Base-by-base conservation (phyloP, 2,329 filamentous ascomycete genomes). In the Trichoderma atrobrunneum region DNA sequence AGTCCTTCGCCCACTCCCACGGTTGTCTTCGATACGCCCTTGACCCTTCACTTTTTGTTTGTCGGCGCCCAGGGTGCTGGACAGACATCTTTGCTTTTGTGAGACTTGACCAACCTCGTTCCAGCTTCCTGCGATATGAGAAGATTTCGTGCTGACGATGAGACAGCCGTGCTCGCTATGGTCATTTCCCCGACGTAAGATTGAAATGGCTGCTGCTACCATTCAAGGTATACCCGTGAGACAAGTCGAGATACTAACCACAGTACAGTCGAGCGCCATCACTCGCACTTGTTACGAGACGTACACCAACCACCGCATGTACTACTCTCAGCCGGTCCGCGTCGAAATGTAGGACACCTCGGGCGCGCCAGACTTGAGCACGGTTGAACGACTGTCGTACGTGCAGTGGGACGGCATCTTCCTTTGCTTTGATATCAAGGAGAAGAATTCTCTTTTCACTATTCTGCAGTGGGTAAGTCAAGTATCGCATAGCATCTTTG, bases 331-430 rank as follows among this genome's bases (percentile, higher is more conserved):
- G 48, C 75, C 76, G 57, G 77, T 76, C 1, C 76, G 76, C 72
- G 73, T 81, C 64, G 82, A 83, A 76, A 70, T 82, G 71, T 83
- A 81, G 82, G 82, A 83, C 72, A 83, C 80, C 73, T 83, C 82
- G 30, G 82, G 82, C 74, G 78, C 80, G 28, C 78, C 79, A 3
- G 82, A 83, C 59, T 76, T 83, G 39, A 78, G 78, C 61, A 80
- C 77, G 2, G 78, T 83, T 7, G 75, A 79, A 61, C 77, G 77
- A 6, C 70, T 83, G 34, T 78, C 79, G 24, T 82, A 82, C 72
- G 79, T 83, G 14, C 57, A 75, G 7, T 83, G 80, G 81, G 80
- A 83, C 5, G 80, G 77, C 2, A 74, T 83, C 0, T 82, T 83
- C 70, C 75, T 83, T 36, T 83, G 82, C 72, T 83, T 83, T 70